Percentiles rank a stretch among this genome's conserved stretches.
These are phyloP conservation scores for Amanita jacksonii DNA, from an alignment of 768 basidiomycete genomes.

Conservation along the genomic window DNA sequence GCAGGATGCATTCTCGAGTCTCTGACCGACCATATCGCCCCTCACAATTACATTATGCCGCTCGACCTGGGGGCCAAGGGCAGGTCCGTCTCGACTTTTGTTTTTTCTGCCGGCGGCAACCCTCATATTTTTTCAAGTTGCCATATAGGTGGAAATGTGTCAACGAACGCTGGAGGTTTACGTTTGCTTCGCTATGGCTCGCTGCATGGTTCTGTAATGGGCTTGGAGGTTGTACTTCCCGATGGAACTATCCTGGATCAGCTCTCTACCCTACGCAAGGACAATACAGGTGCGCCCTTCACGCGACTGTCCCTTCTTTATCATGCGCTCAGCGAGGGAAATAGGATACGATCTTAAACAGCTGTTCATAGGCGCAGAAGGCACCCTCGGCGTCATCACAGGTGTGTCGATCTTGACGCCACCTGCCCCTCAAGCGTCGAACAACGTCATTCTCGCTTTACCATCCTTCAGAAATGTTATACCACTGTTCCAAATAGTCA, in stretches of 20 bases:
- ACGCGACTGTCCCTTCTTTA: not conserved
- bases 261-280: slow-evolving; percentile 86
- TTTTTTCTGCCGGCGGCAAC: not conserved
- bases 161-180: slow-evolving; percentile 97
- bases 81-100: slow-evolving; percentile 40
- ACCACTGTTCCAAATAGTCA: slow-evolving; percentile 74
- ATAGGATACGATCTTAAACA: slow-evolving; percentile 96
- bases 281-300: slow-evolving; percentile 74
- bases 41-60: slow-evolving; percentile 92
- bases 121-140: slow-evolving; percentile 42
- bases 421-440: slow-evolving; percentile 69
- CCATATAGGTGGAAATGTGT: slow-evolving; percentile 95
- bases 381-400: slow-evolving; percentile 92
- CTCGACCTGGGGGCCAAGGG: slow-evolving; percentile 94
- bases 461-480: slow-evolving; percentile 82
- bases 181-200: slow-evolving; percentile 91
- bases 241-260: slow-evolving; percentile 89
- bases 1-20: slow-evolving; percentile 91
- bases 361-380: slow-evolving; percentile 95
- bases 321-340: not conserved
- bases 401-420: slow-evolving; percentile 93
- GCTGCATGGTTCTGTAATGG: slow-evolving; percentile 89
- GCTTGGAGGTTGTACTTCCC: slow-evolving; percentile 91
- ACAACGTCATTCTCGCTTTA: slow-evolving; percentile 86
- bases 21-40: slow-evolving; percentile 77